Percentiles rank a stretch among this genome's conserved stretches.
These are phyloP conservation scores for Diplotaxis tenuifolia DNA, from an alignment of 345 rosid species.

Conservation along the genomic window DNA sequence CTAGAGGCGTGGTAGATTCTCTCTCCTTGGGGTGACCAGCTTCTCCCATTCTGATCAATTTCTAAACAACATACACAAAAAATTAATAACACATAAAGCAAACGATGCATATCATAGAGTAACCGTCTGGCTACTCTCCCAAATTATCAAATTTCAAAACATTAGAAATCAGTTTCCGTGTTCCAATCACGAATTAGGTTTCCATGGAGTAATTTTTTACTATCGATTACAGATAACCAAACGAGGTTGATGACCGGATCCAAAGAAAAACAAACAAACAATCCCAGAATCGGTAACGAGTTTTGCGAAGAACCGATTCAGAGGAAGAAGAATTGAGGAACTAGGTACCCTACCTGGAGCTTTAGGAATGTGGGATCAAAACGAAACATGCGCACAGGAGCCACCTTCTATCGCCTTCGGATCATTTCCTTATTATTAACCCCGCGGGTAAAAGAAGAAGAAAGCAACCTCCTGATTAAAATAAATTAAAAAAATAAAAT, in stretches of 20 bases:
- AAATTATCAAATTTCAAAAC: not conserved
- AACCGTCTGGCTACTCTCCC: not conserved
- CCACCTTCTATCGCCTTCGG: conserved; percentile 12
- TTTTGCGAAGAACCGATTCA: conserved; percentile 18
- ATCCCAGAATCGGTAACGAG: not conserved
- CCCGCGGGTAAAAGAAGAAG: conserved; percentile 22
- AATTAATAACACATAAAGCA: conserved; percentile 8
- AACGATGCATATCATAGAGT: not conserved
- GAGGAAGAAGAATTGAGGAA: not conserved
- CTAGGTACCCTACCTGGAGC: conserved; percentile 29
- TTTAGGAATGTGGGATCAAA: conserved; percentile 35
- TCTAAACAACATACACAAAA: conserved; percentile 29
- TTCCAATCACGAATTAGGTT: not conserved
- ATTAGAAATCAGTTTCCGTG: not conserved
- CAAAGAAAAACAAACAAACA: not conserved
- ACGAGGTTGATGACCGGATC: conserved; percentile 14
- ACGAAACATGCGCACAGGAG: conserved; percentile 24
- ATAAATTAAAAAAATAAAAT: not conserved
- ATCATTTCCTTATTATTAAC: conserved; percentile 10
- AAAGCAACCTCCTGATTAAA: not conserved
- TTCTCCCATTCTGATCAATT: conserved; percentile 43
- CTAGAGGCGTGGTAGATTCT: conserved; percentile 35
- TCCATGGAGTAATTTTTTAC: not conserved
- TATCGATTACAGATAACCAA: not conserved
- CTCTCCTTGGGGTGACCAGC: conserved; percentile 37